Percentiles rank a stretch among this genome's conserved stretches.
These are phyloP conservation scores for Omphalotus olearius DNA, from an alignment of 1,284 basidiomycete species.

Conservation along the genomic window DNA sequence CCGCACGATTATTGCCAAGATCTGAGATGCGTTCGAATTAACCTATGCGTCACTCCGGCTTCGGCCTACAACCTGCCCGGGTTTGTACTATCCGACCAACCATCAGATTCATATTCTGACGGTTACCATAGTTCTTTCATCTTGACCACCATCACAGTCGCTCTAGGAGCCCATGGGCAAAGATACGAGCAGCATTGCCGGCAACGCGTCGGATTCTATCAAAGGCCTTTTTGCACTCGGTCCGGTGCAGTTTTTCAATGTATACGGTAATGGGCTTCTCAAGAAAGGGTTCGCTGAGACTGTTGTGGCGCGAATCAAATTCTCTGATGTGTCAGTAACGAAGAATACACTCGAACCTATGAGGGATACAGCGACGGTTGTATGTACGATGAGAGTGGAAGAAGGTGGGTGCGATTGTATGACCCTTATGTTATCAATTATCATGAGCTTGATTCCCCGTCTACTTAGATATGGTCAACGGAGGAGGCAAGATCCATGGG, in stretches of 20 bases:
- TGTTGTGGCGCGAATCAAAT: not conserved
- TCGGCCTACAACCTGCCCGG: no score
- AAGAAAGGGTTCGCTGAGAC: constrained; percentile 6
- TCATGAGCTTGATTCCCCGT: not conserved
- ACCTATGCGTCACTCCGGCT: no score
- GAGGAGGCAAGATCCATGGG: constrained; percentile 17
- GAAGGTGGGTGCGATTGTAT: not conserved
- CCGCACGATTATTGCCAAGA: no score
- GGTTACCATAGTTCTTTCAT: no score
- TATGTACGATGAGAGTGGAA: constrained; percentile 6
- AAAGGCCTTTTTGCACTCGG: constrained; percentile 5
- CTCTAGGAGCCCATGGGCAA: no score
- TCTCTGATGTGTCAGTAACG: constrained; percentile 6
- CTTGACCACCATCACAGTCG: no score
- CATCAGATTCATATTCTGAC: no score
- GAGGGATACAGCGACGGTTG: constrained; percentile 4
- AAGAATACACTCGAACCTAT: constrained; percentile 1
- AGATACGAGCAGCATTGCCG: constrained; percentile 5
- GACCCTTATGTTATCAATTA: no score
- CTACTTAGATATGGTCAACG: constrained; percentile 18
- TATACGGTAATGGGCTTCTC: not conserved
- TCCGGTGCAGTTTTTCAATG: constrained; percentile 4
- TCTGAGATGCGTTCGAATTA: no score
- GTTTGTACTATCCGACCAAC: no score
- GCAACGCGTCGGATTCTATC: constrained; percentile 13